A percentile compares a stretch with the other conserved stretches of the same genome.
phyloP scores from a whole-genome alignment of 1,139 yeast genomes.

The Candida pseudocylindracea region DNA sequence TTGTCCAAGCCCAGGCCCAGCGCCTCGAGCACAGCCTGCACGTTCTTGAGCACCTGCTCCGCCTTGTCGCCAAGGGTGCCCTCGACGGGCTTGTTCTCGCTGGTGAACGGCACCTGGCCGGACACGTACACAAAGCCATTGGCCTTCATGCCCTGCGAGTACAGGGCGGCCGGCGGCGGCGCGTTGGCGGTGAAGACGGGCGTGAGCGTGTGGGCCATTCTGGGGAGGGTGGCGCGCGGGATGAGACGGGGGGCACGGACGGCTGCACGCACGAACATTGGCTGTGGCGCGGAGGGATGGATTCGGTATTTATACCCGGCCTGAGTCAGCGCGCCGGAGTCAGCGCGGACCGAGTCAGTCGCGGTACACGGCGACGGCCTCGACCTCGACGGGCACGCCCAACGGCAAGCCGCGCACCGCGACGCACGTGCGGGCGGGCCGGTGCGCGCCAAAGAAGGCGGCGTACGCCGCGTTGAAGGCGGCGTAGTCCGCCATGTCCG shows the following conservation, averaged over 20 bases:
- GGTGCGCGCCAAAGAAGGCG: conserved; percentile 58
- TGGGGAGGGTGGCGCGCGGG: too few relatives aligned
- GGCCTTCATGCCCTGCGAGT: conserved; percentile 83
- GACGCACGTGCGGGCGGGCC: conserved; percentile 92
- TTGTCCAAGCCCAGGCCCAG: conserved; percentile 65
- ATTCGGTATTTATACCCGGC: too few relatives aligned
- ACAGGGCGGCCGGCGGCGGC: conserved; percentile 91
- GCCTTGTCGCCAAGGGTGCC: conserved; percentile 48
- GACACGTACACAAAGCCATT: conserved; percentile 71
- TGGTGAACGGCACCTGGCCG: conserved; percentile 85
- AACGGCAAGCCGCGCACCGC: conserved; percentile 79
- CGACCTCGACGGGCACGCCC: conserved; percentile 54
- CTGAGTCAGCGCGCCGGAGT: too few relatives aligned
- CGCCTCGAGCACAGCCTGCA: conserved; percentile 54
- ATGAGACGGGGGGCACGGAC: too few relatives aligned
- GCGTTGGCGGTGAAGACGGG: conserved; percentile 22
- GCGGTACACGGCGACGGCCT: conserved; percentile 57
- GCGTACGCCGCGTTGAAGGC: conserved; percentile 69
- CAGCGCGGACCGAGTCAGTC: too few relatives aligned
- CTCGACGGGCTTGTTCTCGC: conserved; percentile 65
- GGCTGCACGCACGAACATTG: too few relatives aligned
- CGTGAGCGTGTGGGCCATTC: too few relatives aligned
- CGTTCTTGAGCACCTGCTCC: conserved; percentile 65
- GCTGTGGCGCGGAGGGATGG: too few relatives aligned
- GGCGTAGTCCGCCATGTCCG: conserved; percentile 58